Base-by-base conservation (phyloP, 345 rosid genomes). In the Psidium friedrichsthalianum region DNA sequence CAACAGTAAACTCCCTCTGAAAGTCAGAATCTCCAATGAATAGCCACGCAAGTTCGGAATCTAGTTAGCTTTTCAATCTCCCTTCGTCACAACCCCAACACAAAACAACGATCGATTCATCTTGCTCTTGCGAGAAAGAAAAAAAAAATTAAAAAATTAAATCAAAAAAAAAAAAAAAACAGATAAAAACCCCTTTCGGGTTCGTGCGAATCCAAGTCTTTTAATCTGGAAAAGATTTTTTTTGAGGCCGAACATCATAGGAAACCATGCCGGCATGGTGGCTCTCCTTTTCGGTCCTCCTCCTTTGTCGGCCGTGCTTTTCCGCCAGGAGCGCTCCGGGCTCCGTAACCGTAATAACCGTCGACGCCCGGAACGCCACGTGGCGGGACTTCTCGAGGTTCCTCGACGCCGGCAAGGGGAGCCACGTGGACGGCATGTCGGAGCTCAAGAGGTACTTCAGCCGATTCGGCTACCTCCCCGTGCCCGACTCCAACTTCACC, bases 391-490 rank as follows among this genome's bases (percentile, higher is more conserved):
- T 89, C 84, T 54, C 85, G 61, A 82, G 56, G 47, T 56, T 89
- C 83, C 49, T 74, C 14, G 85, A 87, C 52, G 87, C 87, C 54
- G 64, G 69, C 22, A 56, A 29, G 44, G 89, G 89, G 13, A 74
- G 59, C 87, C 84, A 85, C 80, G 76, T 84, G 56, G 57, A 80
- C 82, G 89, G 90, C 82, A 59, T 89, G 83, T 78, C 90, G 25
- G 86, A 89, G 55, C 85, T 89, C 74, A 89, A 87, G 86, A 52
- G 85, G 74, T 89, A 89, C 85, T 86, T 89, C 87, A 85, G 82
- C 85, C 89, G 83, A 29, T 89, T 89, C 85, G 90, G 89, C 49
- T 89, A 89, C 86, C 85, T 89, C 22, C 86, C 84, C 14, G 85
- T 18, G 20, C 5, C 85, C 61, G 83, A 47, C 32, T 16, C 55